Evolutionary conservation across 495 filamentous ascomycete genomes (phyloP).

Genomic region (Ascobolus immersus): DNA sequence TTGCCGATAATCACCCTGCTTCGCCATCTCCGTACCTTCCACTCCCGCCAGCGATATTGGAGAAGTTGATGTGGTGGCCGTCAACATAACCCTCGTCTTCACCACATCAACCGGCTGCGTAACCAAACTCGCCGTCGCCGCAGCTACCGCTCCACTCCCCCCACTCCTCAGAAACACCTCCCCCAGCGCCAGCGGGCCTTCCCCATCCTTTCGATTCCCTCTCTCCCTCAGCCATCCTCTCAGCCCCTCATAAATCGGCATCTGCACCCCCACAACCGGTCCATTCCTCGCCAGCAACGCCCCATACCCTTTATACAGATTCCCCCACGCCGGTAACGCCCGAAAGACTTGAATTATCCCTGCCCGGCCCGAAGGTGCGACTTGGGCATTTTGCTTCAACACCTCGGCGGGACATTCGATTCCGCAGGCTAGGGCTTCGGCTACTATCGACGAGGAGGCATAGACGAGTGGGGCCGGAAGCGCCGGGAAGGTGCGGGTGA

Average conservation of each 20-base stretch:
- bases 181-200: constrained; percentile 39
- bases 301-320: constrained; percentile 54
- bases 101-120: constrained; percentile 11
- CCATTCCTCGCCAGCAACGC: constrained; percentile 56
- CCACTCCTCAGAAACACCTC: constrained; percentile 23
- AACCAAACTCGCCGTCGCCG: constrained; percentile 32
- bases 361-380: neutral
- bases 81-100: constrained; percentile 13
- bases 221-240: constrained; percentile 18
- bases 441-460: constrained; percentile 41
- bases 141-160: constrained; percentile 38
- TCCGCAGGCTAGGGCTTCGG: constrained; percentile 56
- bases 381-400: constrained; percentile 81
- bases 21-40: constrained; percentile 14
- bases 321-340: too few species aligned
- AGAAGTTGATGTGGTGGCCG: too few species aligned
- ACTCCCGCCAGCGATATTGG: too few species aligned
- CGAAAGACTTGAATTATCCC: constrained; percentile 9
- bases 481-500: constrained; percentile 16
- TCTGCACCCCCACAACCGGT: constrained; percentile 73
- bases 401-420: constrained; percentile 79
- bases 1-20: constrained; percentile 7
- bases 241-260: constrained; percentile 57
- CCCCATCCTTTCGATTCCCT: constrained; percentile 9
- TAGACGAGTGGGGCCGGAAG: constrained; percentile 41